Percentiles rank a stretch among this genome's conserved stretches.
phyloP scores from a whole-genome alignment of 208 protist genomes.

The Trypanosoma cruzi region DNA sequence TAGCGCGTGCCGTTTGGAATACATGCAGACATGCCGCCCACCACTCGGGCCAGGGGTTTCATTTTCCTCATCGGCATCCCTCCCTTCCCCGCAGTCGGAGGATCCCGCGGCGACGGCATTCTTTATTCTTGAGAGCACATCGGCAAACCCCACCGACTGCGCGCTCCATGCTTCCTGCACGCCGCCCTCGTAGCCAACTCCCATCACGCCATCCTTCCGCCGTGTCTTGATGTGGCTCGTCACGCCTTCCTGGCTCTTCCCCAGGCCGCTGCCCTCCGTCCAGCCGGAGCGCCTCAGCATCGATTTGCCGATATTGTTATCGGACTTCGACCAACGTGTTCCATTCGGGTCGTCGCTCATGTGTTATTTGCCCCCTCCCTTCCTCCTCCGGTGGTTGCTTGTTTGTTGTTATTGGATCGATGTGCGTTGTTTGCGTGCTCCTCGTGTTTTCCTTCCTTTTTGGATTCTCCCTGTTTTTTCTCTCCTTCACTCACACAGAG shows the following conservation, averaged over 20 bases:
- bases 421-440: not conserved
- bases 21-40: slow-evolving; percentile 78
- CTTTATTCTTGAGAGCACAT: slow-evolving; percentile 83
- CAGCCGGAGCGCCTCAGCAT: slow-evolving; percentile 92
- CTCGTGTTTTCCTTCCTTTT: not conserved
- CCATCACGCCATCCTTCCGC: slow-evolving; percentile 87
- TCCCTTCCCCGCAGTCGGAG: slow-evolving; percentile 37
- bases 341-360: slow-evolving; percentile 88
- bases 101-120: slow-evolving; percentile 22
- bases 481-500: not conserved
- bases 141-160: slow-evolving; percentile 88
- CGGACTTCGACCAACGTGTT: slow-evolving; percentile 77
- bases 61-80: slow-evolving; percentile 20
- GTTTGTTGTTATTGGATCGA: not conserved
- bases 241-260: slow-evolving; percentile 82
- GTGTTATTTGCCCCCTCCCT: not conserved
- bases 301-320: slow-evolving; percentile 82
- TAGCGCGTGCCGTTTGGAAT: slow-evolving; percentile 81
- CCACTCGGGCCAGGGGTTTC: slow-evolving; percentile 32
- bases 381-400: slow-evolving; percentile 20
- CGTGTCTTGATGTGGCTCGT: slow-evolving; percentile 87
- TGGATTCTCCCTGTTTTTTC: not conserved
- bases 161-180: slow-evolving; percentile 86
- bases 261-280: slow-evolving; percentile 89
- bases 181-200: slow-evolving; percentile 81